Percentiles rank a stretch among this genome's conserved stretches.
Conservation (phyloP, 257 asterid species). For the Solanum sejunctum region DNA sequence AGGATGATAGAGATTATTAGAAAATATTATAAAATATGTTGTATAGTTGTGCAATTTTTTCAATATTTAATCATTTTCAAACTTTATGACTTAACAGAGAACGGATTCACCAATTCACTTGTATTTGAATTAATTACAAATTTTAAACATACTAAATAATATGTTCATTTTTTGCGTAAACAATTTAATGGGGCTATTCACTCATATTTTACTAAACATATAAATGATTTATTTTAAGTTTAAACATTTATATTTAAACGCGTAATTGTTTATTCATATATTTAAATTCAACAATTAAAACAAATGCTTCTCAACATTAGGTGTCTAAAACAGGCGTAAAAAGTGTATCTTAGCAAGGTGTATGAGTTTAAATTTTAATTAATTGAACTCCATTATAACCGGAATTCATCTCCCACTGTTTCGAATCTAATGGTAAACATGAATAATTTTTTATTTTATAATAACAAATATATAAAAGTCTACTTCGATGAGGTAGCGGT, state of each 20-base stretch:
- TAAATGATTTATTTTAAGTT: background rate
- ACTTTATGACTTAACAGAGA: too few species aligned
- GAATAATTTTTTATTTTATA: too few species aligned
- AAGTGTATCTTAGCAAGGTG: background rate
- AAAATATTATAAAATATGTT: too few species aligned
- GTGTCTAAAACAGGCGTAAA: background rate
- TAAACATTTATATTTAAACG: background rate
- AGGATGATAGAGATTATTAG: too few species aligned
- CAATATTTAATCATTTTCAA: too few species aligned
- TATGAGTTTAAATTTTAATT: background rate
- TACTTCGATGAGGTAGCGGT: too few species aligned
- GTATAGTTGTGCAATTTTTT: too few species aligned
- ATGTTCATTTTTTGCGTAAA: background rate
- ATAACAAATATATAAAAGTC: too few species aligned
- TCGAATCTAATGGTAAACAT: too few species aligned
- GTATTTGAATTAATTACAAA: background rate
- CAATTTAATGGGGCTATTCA: background rate
- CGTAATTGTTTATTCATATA: background rate
- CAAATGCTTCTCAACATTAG: too few species aligned
- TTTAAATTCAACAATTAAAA: background rate
- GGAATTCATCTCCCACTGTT: background rate
- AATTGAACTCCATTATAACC: background rate
- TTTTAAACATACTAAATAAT: background rate
- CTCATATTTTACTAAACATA: background rate
- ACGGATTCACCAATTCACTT: background rate